These are phyloP conservation scores for Colletotrichum sansevieriae DNA, from an alignment of 2,329 filamentous ascomycete species.

Conservation along the genomic window DNA sequence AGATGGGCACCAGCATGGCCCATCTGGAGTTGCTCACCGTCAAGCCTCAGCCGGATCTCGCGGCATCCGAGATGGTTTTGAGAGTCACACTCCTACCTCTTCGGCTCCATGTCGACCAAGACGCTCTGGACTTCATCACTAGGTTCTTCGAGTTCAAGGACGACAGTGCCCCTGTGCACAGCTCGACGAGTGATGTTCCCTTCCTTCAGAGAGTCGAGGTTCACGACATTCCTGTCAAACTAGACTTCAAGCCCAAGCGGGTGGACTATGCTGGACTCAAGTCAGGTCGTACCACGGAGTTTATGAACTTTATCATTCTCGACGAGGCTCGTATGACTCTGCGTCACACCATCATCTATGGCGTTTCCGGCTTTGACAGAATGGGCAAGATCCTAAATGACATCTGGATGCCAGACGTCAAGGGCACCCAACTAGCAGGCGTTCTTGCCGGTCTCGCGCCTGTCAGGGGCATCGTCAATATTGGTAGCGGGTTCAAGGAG, in stretches of 20 bases:
- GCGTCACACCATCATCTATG: conserved; percentile 91
- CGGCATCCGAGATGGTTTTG: conserved; percentile 90
- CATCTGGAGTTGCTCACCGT: conserved; percentile 91
- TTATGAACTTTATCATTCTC: conserved; percentile 98
- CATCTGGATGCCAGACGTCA: conserved; percentile 96
- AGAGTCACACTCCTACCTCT: conserved; percentile 85
- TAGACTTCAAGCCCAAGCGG: conserved; percentile 98
- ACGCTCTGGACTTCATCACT: conserved; percentile 96
- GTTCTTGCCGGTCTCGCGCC: conserved; percentile 91
- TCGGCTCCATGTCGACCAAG: conserved; percentile 94
- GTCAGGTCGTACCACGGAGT: conserved; percentile 94
- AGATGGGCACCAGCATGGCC: conserved; percentile 89
- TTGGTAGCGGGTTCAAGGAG: conserved; percentile 87
- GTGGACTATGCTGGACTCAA: conserved; percentile 94
- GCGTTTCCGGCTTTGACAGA: conserved; percentile 89
- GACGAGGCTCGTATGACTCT: conserved; percentile 90
- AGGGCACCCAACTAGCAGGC: conserved; percentile 86
- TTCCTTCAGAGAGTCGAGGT: conserved; percentile 94
- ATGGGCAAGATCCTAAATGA: conserved; percentile 92
- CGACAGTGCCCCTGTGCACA: conserved; percentile 68
- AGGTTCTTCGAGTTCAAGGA: conserved; percentile 99
- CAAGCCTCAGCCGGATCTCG: conserved; percentile 84
- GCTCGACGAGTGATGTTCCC: conserved; percentile 77
- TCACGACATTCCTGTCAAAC: conserved; percentile 83
- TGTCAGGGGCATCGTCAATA: conserved; percentile 90